Conservation (phyloP, 78 protist genomes). For the Dictyostelium purpureum region DNA sequence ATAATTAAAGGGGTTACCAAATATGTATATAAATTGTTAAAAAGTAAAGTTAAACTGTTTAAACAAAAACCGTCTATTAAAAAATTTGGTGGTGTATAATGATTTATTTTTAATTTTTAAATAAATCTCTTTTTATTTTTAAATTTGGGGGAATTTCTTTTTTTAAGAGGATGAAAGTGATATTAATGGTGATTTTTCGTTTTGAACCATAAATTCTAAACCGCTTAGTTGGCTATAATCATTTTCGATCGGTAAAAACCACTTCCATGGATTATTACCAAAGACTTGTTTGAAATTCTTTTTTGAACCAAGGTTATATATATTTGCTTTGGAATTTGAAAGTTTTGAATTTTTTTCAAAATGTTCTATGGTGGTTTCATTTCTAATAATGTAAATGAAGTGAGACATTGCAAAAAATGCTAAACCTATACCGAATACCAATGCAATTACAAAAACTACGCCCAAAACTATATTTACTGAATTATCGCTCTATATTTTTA, state of each 20-base stretch:
- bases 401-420: constrained; percentile 31
- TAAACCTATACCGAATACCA: constrained; percentile 53
- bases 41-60: no score
- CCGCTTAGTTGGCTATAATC: neutral
- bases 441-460: constrained; percentile 25
- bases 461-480: constrained; percentile 27
- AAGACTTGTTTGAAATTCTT: neutral
- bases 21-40: no score
- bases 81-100: no score
- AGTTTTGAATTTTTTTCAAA: neutral
- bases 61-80: no score
- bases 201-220: neutral
- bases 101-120: no score
- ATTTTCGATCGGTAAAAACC: constrained; percentile 3
- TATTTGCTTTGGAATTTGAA: neutral
- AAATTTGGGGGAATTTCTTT: no score
- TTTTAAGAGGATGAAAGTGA: neutral
- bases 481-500: neutral
- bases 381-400: neutral
- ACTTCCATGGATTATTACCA: neutral
- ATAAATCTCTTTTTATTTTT: no score
- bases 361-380: constrained; percentile 52
- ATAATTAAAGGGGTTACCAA: no score
- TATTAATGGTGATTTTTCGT: neutral
- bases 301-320: neutral